A percentile compares a stretch with the other conserved stretches of the same genome.
These are phyloP conservation scores for Pelargonium citronellum DNA, from an alignment of 441 rosid genomes.

Conservation along the genomic window DNA sequence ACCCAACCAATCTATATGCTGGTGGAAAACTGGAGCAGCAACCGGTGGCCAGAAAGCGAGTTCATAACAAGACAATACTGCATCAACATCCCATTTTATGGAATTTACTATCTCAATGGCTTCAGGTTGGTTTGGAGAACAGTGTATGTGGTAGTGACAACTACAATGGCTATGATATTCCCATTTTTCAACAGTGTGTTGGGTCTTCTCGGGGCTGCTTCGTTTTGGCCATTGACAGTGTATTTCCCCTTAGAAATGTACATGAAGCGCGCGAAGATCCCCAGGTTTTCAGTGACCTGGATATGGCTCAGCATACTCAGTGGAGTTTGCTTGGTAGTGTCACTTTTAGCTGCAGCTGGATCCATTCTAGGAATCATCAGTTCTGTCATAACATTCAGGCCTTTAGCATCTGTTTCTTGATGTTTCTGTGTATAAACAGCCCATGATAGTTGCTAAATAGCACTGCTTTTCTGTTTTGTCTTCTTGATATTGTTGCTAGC, in stretches of 20 bases:
- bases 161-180: neutral
- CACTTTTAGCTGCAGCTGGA: neutral
- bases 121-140: slow-evolving; percentile 13
- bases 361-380: neutral
- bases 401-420: slow-evolving; percentile 21
- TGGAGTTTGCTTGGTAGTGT: neutral
- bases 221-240: slow-evolving; percentile 50
- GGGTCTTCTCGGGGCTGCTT: slow-evolving; percentile 10
- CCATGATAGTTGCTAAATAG: too few relatives aligned
- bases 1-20: slow-evolving; percentile 3
- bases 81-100: neutral
- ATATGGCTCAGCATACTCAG: slow-evolving; percentile 32
- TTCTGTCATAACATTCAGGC: neutral
- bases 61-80: slow-evolving; percentile 2
- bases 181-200: slow-evolving; percentile 11
- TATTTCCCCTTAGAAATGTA: slow-evolving; percentile 54
- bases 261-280: slow-evolving; percentile 33
- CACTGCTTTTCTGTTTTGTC: too few relatives aligned
- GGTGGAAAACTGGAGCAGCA: slow-evolving; percentile 4
- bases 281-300: slow-evolving; percentile 35
- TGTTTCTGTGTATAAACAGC: neutral
- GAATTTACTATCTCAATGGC: neutral
- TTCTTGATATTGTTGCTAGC: too few relatives aligned
- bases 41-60: slow-evolving; percentile 9
- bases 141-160: neutral